phyloP scores from a whole-genome alignment of 176 grass and related monocot genomes.

The Avena insularis region DNA sequence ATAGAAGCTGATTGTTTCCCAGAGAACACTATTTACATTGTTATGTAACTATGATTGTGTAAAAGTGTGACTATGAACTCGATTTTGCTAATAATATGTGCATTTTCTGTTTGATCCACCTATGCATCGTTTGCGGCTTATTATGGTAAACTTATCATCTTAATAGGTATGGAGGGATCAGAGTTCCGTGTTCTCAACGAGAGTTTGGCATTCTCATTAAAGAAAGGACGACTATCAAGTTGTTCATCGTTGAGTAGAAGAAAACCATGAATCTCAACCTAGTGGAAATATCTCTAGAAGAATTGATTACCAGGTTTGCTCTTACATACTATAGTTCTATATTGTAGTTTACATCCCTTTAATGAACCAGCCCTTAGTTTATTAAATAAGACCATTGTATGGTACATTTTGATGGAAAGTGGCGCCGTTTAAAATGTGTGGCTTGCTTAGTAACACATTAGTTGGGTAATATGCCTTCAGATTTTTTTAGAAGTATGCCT shows the following conservation, averaged over 20 bases:
- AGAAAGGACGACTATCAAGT: constrained; percentile 34
- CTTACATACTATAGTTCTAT: neutral
- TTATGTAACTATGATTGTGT: neutral
- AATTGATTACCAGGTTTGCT: constrained; percentile 53
- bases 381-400: too few species aligned
- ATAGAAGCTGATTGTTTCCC: constrained; percentile 4
- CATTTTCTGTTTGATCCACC: neutral
- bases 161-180: constrained; percentile 38
- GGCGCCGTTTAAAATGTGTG: too few species aligned
- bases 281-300: constrained; percentile 43
- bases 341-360: neutral
- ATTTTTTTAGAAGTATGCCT: too few species aligned
- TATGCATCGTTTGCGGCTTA: neutral
- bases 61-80: neutral
- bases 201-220: constrained; percentile 50
- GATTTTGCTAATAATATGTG: neutral
- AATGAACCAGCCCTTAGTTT: too few species aligned
- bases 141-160: constrained; percentile 10
- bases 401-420: too few species aligned
- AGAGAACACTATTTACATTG: neutral
- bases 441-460: too few species aligned
- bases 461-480: too few species aligned
- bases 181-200: constrained; percentile 43
- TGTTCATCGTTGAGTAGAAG: constrained; percentile 52
- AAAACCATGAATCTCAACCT: constrained; percentile 24